Evolutionary conservation across 2,329 filamentous ascomycete genomes (phyloP).

Genomic region (Sphaerulina vaccinii): DNA sequence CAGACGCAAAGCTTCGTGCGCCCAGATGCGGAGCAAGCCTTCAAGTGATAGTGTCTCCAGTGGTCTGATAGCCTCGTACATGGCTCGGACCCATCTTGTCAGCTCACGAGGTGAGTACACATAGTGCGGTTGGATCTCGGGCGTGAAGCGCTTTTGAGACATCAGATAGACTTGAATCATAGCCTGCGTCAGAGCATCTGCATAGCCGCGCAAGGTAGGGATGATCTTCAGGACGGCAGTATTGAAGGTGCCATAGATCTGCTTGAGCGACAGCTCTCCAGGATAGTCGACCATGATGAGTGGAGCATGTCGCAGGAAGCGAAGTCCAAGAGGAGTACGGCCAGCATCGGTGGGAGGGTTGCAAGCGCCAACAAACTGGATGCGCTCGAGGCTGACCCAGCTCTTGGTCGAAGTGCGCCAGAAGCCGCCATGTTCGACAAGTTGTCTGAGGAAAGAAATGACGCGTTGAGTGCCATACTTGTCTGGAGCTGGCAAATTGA

Average conservation of each 20-base stretch:
- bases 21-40: slow-evolving; percentile 94
- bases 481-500: slow-evolving; percentile 96
- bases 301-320: slow-evolving; percentile 95
- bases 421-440: slow-evolving; percentile 98
- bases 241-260: slow-evolving; percentile 99
- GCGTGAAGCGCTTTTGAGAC: slow-evolving; percentile 91
- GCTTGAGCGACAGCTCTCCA: slow-evolving; percentile 86
- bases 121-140: slow-evolving; percentile 96
- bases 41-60: slow-evolving; percentile 85
- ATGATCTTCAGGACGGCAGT: slow-evolving; percentile 95
- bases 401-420: slow-evolving; percentile 97
- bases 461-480: slow-evolving; percentile 96
- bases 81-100: slow-evolving; percentile 93
- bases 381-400: slow-evolving; percentile 95
- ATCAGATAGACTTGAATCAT: slow-evolving; percentile 98
- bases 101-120: slow-evolving; percentile 99
- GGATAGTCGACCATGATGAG: slow-evolving; percentile 99
- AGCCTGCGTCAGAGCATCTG: slow-evolving; percentile 87
- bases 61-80: slow-evolving; percentile 94
- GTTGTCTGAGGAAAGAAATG: slow-evolving; percentile 93
- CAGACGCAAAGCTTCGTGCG: slow-evolving; percentile 89
- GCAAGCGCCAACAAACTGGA: slow-evolving; percentile 98
- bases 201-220: slow-evolving; percentile 88
- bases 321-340: slow-evolving; percentile 86
- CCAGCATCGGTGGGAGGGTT: slow-evolving; percentile 97